Evolutionary conservation across 192 early-diverging fungal species (phyloP).

Genomic region (Rhizophlyctis rosea): DNA sequence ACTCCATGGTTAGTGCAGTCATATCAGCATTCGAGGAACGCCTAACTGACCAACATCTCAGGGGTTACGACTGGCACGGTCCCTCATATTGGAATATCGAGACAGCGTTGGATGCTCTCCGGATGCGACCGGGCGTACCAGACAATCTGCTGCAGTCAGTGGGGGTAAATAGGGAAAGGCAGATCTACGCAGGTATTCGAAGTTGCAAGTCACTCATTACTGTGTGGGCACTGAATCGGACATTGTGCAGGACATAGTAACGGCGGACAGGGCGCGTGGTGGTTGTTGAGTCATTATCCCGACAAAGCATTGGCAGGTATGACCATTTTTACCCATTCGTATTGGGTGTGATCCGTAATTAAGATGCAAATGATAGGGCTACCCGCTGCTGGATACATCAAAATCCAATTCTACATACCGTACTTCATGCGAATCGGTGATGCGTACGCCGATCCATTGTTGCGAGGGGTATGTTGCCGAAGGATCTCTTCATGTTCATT

Average conservation of each 20-base stretch:
- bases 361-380: slow-evolving; percentile 35
- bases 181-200: slow-evolving; percentile 52
- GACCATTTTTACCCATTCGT: background rate
- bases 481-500: slow-evolving; percentile 8
- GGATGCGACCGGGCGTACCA: slow-evolving; percentile 53
- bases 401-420: slow-evolving; percentile 73
- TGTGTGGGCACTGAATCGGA: background rate
- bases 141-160: slow-evolving; percentile 17
- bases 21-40: too few species aligned
- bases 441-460: slow-evolving; percentile 60
- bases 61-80: slow-evolving; percentile 82
- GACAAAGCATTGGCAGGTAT: slow-evolving; percentile 66
- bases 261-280: slow-evolving; percentile 80
- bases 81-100: slow-evolving; percentile 61
- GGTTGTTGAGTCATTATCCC: slow-evolving; percentile 64
- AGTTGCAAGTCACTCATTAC: background rate
- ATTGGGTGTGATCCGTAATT: background rate
- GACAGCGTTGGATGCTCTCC: slow-evolving; percentile 49
- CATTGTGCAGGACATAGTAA: slow-evolving; percentile 60
- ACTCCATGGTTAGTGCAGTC: slow-evolving; percentile 70
- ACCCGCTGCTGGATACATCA: slow-evolving; percentile 69
- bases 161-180: slow-evolving; percentile 39
- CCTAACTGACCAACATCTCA: slow-evolving; percentile 7
- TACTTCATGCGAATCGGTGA: slow-evolving; percentile 60
- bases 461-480: slow-evolving; percentile 51